Evolutionary conservation across 2,329 filamentous ascomycete genomes (phyloP).

Genomic region (Ophiocordyceps camponoti-rufipedis): DNA sequence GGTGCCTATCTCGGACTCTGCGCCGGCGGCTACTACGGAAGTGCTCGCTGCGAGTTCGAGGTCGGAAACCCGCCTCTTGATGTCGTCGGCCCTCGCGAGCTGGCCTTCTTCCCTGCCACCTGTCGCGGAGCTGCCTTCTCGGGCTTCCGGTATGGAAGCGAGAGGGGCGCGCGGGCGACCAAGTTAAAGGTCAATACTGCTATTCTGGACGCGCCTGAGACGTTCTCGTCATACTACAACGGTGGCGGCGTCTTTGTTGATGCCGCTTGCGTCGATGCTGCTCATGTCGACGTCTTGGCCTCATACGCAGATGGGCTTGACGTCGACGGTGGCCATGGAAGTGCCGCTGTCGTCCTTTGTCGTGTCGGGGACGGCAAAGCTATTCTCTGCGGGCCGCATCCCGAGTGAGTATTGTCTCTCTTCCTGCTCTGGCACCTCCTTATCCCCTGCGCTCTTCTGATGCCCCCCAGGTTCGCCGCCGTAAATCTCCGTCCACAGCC

Average conservation of each 20-base stretch:
- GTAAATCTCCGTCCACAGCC: constrained; percentile 55
- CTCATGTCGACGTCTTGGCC: constrained; percentile 65
- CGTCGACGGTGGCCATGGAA: constrained; percentile 55
- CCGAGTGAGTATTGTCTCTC: constrained; percentile 41
- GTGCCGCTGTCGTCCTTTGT: constrained; percentile 69
- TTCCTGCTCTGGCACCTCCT: not conserved
- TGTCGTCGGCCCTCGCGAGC: constrained; percentile 68
- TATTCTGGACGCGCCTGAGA: constrained; percentile 33
- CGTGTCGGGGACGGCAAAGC: constrained; percentile 65
- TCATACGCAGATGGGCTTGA: constrained; percentile 57
- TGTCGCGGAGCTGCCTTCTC: constrained; percentile 76
- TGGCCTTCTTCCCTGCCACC: constrained; percentile 73
- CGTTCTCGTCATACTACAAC: constrained; percentile 74
- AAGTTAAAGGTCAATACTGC: constrained; percentile 45
- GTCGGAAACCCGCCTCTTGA: constrained; percentile 61
- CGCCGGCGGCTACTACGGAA: constrained; percentile 86
- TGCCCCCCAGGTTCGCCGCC: constrained; percentile 53
- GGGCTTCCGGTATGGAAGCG: constrained; percentile 81
- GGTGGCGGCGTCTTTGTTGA: constrained; percentile 88
- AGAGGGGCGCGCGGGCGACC: constrained; percentile 62
- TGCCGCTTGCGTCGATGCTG: constrained; percentile 38
- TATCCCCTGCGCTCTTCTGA: constrained; percentile 3
- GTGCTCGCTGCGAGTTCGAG: constrained; percentile 73
- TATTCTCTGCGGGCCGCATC: constrained; percentile 75
- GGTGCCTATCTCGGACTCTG: constrained; percentile 84